Conservation (phyloP, 441 rosid species). For the Eruca vesicaria region DNA sequence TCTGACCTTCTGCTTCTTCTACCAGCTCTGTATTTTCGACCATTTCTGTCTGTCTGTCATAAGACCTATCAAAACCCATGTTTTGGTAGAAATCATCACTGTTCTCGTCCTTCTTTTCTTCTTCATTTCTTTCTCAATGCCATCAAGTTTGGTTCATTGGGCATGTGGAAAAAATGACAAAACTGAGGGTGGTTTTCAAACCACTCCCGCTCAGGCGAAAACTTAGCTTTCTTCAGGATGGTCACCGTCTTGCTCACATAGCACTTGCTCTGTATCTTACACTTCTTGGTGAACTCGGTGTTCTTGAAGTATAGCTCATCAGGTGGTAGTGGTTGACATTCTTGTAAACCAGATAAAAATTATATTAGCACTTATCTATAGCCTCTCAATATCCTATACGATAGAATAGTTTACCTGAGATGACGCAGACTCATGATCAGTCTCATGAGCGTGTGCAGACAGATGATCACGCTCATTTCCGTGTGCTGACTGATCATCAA, state of each 20-base stretch:
- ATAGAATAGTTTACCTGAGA: neutral
- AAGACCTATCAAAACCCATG: too few species aligned
- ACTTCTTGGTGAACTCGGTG: neutral
- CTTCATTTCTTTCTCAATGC: too few species aligned
- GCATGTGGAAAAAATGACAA: too few species aligned
- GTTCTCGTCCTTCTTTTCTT: too few species aligned
- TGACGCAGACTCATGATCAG: neutral
- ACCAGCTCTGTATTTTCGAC: too few species aligned
- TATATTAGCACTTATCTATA: neutral
- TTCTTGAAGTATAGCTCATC: neutral
- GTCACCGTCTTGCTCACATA: neutral
- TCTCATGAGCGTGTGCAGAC: neutral
- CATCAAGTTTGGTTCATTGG: too few species aligned
- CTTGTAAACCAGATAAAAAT: neutral
- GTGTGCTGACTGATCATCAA: neutral
- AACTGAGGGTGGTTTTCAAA: too few species aligned
- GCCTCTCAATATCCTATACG: neutral
- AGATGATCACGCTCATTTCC: too few species aligned
- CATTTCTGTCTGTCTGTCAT: too few species aligned
- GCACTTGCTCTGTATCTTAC: neutral
- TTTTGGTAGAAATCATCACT: too few species aligned
- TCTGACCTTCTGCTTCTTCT: too few species aligned
- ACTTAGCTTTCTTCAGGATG: neutral
- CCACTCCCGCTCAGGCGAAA: too few species aligned
- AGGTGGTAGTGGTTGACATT: neutral